Conservation (phyloP, 495 filamentous ascomycete genomes). For the Hypoxylon subgilvum region DNA sequence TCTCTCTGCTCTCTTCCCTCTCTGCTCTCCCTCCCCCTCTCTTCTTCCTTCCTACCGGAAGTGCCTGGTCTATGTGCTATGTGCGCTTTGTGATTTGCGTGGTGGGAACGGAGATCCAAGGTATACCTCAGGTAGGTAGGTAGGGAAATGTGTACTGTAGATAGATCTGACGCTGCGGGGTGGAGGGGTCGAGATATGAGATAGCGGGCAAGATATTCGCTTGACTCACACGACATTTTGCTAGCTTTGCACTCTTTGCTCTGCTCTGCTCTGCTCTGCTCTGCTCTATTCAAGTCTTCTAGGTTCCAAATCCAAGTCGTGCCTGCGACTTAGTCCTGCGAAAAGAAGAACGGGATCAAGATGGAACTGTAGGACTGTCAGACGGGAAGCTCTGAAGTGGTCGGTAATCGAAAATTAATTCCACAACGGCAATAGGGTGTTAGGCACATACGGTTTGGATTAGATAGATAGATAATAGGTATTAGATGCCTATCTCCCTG, state of each 20-base stretch:
- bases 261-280: neutral
- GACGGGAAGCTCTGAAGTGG: too few relatives aligned
- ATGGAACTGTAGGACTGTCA: too few relatives aligned
- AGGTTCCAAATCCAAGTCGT: slow-evolving; percentile 11
- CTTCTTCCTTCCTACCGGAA: neutral
- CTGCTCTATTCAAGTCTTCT: neutral
- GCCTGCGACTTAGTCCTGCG: slow-evolving; percentile 4
- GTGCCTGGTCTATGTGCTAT: too few relatives aligned
- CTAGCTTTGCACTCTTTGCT: neutral
- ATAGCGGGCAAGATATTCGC: too few relatives aligned
- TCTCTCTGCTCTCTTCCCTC: neutral
- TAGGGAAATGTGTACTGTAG: too few relatives aligned
- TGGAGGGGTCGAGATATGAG: too few relatives aligned
- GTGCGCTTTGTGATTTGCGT: too few relatives aligned
- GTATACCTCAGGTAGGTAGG: too few relatives aligned
- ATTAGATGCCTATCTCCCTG: slow-evolving; percentile 3
- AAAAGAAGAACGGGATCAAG: neutral
- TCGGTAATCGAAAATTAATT: neutral
- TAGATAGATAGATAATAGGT: too few relatives aligned
- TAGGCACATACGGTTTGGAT: too few relatives aligned
- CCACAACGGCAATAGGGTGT: neutral
- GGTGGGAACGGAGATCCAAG: neutral
- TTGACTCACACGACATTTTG: slow-evolving; percentile 38
- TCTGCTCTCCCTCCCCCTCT: neutral
- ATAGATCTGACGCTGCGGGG: too few relatives aligned